Conservation (phyloP, 2,329 filamentous ascomycete genomes). For the Huntiella abstrusa region DNA sequence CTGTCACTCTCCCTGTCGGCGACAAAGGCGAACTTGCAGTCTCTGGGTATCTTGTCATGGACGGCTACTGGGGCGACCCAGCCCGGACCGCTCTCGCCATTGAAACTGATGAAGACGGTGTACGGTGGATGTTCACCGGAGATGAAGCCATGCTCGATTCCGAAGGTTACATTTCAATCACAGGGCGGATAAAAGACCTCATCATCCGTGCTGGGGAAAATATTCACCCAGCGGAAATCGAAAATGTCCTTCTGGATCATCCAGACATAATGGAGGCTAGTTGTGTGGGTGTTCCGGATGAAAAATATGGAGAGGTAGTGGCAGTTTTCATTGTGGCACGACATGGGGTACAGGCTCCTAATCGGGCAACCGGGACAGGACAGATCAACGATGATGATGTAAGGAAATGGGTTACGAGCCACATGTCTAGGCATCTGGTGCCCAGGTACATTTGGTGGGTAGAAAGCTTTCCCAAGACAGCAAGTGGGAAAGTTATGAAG, state of each 20-base stretch:
- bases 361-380: neutral
- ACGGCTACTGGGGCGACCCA: slow-evolving; percentile 70
- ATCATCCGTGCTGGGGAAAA: slow-evolving; percentile 95
- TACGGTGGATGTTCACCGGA: slow-evolving; percentile 76
- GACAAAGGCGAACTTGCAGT: slow-evolving; percentile 66
- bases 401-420: slow-evolving; percentile 50
- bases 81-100: slow-evolving; percentile 50
- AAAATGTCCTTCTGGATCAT: slow-evolving; percentile 67
- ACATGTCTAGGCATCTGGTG: slow-evolving; percentile 56
- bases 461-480: slow-evolving; percentile 76
- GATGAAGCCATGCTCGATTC: slow-evolving; percentile 77
- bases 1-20: slow-evolving; percentile 39
- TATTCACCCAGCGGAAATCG: slow-evolving; percentile 82
- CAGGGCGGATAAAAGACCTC: slow-evolving; percentile 80
- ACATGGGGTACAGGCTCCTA: slow-evolving; percentile 14
- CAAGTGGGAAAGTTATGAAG: slow-evolving; percentile 94
- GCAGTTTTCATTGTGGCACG: slow-evolving; percentile 58
- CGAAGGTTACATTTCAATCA: slow-evolving; percentile 73
- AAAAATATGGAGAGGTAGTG: slow-evolving; percentile 69
- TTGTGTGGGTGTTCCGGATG: slow-evolving; percentile 69
- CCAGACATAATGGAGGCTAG: slow-evolving; percentile 53
- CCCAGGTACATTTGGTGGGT: slow-evolving; percentile 85
- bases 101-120: slow-evolving; percentile 21
- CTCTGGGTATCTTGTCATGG: slow-evolving; percentile 74
- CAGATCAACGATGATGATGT: slow-evolving; percentile 29